A percentile compares a stretch with the other conserved stretches of the same genome.
Conservation (phyloP, 164 flowering plant genomes). For the Vitis amurensis region DNA sequence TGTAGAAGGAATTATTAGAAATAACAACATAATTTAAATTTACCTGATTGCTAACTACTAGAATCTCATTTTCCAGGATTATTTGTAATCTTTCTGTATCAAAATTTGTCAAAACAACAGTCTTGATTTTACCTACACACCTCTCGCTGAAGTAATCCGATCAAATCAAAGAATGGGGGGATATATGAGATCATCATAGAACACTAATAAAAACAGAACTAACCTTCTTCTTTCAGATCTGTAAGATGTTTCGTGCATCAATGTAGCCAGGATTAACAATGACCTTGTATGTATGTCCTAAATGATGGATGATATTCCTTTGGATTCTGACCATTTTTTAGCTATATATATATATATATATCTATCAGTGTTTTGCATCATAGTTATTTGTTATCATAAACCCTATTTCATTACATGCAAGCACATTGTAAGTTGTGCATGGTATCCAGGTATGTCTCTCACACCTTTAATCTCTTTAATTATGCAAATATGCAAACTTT, state of each 20-base stretch:
- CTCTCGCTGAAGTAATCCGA: slow-evolving; percentile 22
- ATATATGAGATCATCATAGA: background rate
- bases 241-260: slow-evolving; percentile 96
- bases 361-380: too few relatives aligned
- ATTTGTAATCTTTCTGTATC: slow-evolving; percentile 86
- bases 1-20: background rate
- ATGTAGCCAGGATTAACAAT: slow-evolving; percentile 56
- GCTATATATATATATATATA: too few relatives aligned
- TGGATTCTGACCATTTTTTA: too few relatives aligned
- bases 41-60: slow-evolving; percentile 96
- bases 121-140: slow-evolving; percentile 90
- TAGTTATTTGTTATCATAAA: too few relatives aligned
- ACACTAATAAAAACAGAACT: slow-evolving; percentile 4
- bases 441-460: too few relatives aligned
- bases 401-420: too few relatives aligned
- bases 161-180: slow-evolving; percentile 19
- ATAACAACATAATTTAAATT: slow-evolving; percentile 1
- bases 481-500: too few relatives aligned
- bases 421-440: too few relatives aligned
- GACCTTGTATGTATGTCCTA: too few relatives aligned
- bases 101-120: slow-evolving; percentile 92
- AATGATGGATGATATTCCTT: too few relatives aligned
- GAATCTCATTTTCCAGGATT: slow-evolving; percentile 87
- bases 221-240: slow-evolving; percentile 94
- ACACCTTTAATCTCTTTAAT: too few relatives aligned